These are phyloP conservation scores for Phoma herbarum DNA, from an alignment of 2,329 filamentous ascomycete species.

Conservation along the genomic window DNA sequence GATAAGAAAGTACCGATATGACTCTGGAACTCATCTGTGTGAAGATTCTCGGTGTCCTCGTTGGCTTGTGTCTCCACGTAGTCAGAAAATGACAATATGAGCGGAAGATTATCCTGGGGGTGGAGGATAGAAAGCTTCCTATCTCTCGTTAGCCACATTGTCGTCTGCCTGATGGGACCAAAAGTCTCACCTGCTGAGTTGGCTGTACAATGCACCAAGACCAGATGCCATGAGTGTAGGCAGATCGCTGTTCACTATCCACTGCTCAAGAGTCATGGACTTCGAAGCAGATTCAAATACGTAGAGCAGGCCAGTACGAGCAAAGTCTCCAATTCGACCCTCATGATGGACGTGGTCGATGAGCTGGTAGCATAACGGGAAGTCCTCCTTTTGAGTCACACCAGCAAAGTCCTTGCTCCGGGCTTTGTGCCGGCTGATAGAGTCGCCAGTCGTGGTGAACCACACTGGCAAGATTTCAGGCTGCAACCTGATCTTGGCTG, in stretches of 20 bases:
- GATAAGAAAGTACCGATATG: conserved; percentile 94
- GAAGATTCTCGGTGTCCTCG: conserved; percentile 73
- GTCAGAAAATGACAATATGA: conserved; percentile 88
- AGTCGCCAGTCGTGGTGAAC: conserved; percentile 69
- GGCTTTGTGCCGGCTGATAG: conserved; percentile 54
- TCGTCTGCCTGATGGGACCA: neutral
- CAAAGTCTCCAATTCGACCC: conserved; percentile 94
- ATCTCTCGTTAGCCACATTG: conserved; percentile 22
- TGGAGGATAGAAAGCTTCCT: conserved; percentile 85
- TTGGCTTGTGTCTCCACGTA: conserved; percentile 77
- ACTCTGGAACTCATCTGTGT: conserved; percentile 78
- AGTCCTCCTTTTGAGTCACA: conserved; percentile 86
- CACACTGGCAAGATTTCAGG: conserved; percentile 87
- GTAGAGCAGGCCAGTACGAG: conserved; percentile 90
- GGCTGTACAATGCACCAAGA: conserved; percentile 78
- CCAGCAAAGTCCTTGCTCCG: conserved; percentile 78
- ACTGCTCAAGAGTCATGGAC: conserved; percentile 84
- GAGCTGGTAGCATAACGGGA: conserved; percentile 92
- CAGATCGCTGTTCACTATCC: conserved; percentile 96
- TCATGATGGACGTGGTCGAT: conserved; percentile 98
- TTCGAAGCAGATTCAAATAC: conserved; percentile 92
- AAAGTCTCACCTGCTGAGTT: conserved; percentile 65
- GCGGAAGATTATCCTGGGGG: conserved; percentile 76
- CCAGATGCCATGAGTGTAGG: conserved; percentile 98
- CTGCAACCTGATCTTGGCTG: conserved; percentile 92